A percentile compares a stretch with the other conserved stretches of the same genome.
These are phyloP conservation scores for Lentinus polychrous DNA, from an alignment of 1,284 basidiomycete species.

Conservation along the genomic window DNA sequence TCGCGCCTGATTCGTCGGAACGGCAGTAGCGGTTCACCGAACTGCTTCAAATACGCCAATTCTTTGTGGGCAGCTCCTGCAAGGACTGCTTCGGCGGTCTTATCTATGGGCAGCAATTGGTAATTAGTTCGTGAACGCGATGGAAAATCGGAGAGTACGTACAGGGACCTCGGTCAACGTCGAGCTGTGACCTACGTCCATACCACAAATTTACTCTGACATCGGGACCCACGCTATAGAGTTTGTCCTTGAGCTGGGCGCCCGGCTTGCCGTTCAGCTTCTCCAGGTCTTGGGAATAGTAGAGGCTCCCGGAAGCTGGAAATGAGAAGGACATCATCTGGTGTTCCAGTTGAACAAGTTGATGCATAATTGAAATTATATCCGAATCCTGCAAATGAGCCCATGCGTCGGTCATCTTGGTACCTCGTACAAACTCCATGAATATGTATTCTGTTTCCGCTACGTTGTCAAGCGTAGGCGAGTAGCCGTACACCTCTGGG, in stretches of 20 bases:
- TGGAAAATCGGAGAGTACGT: constrained; percentile 29
- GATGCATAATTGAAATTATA: constrained; percentile 34
- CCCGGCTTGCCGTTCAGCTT: constrained; percentile 26
- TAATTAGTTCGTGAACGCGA: constrained; percentile 12
- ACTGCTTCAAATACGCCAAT: constrained; percentile 39
- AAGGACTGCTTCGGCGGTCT: constrained; percentile 39
- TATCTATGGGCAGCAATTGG: constrained; percentile 29
- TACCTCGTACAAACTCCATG: constrained; percentile 42
- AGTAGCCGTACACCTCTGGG: constrained; percentile 45
- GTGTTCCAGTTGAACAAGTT: constrained; percentile 41
- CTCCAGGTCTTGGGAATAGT: constrained; percentile 37
- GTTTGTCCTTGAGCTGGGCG: constrained; percentile 31
- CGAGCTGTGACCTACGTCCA: constrained; percentile 40
- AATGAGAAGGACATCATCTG: constrained; percentile 43
- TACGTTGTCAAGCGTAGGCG: constrained; percentile 38
- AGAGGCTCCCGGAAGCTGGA: constrained; percentile 46
- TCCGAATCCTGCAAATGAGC: constrained; percentile 31
- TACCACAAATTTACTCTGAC: constrained; percentile 36
- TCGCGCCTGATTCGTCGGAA: constrained; percentile 39
- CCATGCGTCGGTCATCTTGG: constrained; percentile 40
- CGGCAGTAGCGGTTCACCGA: constrained; percentile 42
- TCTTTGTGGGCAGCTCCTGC: constrained; percentile 40
- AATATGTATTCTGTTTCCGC: constrained; percentile 46
- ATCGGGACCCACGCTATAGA: constrained; percentile 46
- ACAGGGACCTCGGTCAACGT: constrained; percentile 45